These are phyloP conservation scores for Aspergillus fumigatiaffinis DNA, from an alignment of 2,329 filamentous ascomycete genomes.

Conservation along the genomic window DNA sequence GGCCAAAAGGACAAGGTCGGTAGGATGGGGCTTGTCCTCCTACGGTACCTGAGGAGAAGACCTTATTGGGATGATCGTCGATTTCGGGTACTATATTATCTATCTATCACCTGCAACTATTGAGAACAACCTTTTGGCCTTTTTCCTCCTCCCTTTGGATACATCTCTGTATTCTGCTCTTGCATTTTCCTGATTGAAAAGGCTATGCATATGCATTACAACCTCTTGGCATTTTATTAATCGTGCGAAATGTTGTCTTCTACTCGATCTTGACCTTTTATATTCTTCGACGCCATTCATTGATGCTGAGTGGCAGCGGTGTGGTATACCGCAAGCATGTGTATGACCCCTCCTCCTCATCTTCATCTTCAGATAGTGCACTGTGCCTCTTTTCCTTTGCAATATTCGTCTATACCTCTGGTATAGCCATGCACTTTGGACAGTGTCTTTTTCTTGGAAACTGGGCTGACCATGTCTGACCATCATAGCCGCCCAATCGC, in stretches of 20 bases:
- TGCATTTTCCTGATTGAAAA: neutral
- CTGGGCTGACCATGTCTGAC: neutral
- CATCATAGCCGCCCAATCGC: conserved; percentile 20
- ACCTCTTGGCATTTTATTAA: neutral
- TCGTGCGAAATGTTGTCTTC: neutral
- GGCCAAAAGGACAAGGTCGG: neutral
- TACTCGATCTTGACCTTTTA: neutral
- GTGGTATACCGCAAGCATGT: conserved; percentile 2
- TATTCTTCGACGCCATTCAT: neutral
- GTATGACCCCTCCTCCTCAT: conserved; percentile 2
- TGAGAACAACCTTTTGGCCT: neutral
- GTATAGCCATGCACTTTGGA: neutral
- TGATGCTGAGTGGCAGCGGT: neutral
- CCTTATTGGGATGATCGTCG: neutral
- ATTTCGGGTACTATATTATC: neutral
- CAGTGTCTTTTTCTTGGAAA: neutral
- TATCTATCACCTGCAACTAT: neutral
- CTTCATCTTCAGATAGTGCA: neutral
- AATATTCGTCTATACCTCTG: neutral
- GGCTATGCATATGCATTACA: neutral
- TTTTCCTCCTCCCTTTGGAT: neutral
- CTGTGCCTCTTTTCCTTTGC: neutral
- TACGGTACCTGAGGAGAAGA: neutral
- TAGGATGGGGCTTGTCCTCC: neutral
- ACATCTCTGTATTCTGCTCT: neutral